Evolutionary conservation across 2,329 filamentous ascomycete species (phyloP), one percentile per base, ranked within the genome.

Genomic region (Colletotrichum sp.): DNA sequence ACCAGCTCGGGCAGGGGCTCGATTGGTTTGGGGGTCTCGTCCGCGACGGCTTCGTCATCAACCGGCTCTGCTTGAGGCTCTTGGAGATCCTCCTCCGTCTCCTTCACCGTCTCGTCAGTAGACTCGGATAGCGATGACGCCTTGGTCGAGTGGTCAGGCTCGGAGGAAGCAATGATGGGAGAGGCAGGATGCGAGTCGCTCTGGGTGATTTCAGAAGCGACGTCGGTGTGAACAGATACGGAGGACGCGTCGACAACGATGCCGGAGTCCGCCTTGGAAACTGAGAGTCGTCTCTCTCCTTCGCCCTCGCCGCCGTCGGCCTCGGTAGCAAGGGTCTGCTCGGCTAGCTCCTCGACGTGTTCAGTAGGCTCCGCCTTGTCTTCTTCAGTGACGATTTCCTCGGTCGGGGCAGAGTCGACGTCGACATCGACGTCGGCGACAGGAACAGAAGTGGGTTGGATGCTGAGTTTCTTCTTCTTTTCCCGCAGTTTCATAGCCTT

Each of bases 401-500:
- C 79, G 27, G 80, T 78, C 16, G 80, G 72, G 15, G 79, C 62
- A 39, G 62, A 22, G 13, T 64, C 62, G 34, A 39, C 34, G 6
- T 64, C 62, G 30, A 25, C 77, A 49, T 84, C 82, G 25, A 80
- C 75, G 32, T 84, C 82, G 19, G 80, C 77, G 9, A 71, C 77
- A 36, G 82, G 79, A 13, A 81, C 78, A 8, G 80, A 71, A 16
- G 81, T 52, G n/a, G 82, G 78, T 52, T 82, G 82, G 59, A 81
- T 78, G 74, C 79, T 84, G 81, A 83, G 83, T 84, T 86, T 87
- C 82, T 87, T 92, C 84, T 95, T 96, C 85, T 94, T 95, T 85
- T 98, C 97, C 69, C 96, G 91, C 79, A 98, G 85, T 84, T 98
- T 95, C 86, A 98, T 90, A 9, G 97, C 97, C 86, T 98, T 98